A percentile compares a stretch with the other conserved stretches of the same genome.
Evolutionary conservation across 768 basidiomycete species (phyloP).

Genomic region (Podaxis sp.): DNA sequence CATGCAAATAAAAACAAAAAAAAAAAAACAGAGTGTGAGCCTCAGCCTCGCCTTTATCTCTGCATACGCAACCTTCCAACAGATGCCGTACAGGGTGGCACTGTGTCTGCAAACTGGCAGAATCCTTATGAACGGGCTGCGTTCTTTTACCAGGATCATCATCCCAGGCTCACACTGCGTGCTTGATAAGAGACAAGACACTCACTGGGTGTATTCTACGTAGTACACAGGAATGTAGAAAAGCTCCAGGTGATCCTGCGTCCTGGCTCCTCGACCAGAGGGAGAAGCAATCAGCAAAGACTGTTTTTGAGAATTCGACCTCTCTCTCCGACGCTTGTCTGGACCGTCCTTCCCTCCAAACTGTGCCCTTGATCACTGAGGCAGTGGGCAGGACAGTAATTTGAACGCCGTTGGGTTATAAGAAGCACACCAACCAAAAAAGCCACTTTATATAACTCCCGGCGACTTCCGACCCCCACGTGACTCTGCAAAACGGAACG

Average conservation of each 20-base stretch:
- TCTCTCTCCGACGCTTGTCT: slow-evolving; percentile 85
- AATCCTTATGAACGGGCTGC: slow-evolving; percentile 54
- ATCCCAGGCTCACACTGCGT: slow-evolving; percentile 47
- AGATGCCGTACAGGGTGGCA: no score
- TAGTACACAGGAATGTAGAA: slow-evolving; percentile 43
- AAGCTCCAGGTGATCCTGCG: slow-evolving; percentile 89
- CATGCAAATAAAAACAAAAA: neutral
- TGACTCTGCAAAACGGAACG: neutral
- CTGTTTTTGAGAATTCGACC: slow-evolving; percentile 77
- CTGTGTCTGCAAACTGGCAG: slow-evolving; percentile 23
- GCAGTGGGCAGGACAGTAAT: slow-evolving; percentile 68
- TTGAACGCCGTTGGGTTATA: slow-evolving; percentile 60
- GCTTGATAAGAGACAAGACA: slow-evolving; percentile 14
- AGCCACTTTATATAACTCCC: slow-evolving; percentile 26
- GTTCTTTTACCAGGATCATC: slow-evolving; percentile 90
- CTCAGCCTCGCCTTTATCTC: slow-evolving; percentile 92
- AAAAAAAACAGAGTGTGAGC: slow-evolving; percentile 14
- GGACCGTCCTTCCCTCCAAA: slow-evolving; percentile 67
- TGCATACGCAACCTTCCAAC: slow-evolving; percentile 64
- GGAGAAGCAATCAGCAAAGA: slow-evolving; percentile 90
- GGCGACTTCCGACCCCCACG: slow-evolving; percentile 14
- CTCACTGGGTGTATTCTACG: slow-evolving; percentile 17
- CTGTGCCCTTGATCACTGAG: slow-evolving; percentile 19
- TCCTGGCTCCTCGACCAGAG: slow-evolving; percentile 86
- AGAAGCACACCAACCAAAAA: slow-evolving; percentile 11